Conservation (phyloP, 306 rosid genomes). For the Lotus japonicus region DNA sequence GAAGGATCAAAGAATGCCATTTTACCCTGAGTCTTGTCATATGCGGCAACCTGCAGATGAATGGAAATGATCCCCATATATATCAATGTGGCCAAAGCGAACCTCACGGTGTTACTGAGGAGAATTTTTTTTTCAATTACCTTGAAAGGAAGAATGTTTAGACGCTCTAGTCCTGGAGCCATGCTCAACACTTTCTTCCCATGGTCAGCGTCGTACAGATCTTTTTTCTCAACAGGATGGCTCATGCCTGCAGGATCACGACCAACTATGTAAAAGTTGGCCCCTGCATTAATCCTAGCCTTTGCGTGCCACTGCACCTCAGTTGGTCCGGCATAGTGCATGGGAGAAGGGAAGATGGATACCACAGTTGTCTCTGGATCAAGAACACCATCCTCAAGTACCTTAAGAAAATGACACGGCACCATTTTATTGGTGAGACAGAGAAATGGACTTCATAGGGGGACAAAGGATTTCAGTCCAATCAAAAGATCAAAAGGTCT, state of each 20-base stretch:
- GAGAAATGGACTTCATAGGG: neutral
- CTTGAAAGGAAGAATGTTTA: constrained; percentile 96
- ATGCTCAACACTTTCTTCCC: constrained; percentile 96
- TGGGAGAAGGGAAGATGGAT: constrained; percentile 98
- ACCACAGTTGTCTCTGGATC: constrained; percentile 98
- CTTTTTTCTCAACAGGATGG: constrained; percentile 87
- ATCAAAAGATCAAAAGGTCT: neutral
- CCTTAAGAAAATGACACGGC: constrained; percentile 31
- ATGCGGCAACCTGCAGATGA: constrained; percentile 86
- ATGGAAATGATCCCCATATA: constrained; percentile 8
- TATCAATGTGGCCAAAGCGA: neutral
- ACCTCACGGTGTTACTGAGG: neutral
- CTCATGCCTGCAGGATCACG: constrained; percentile 99
- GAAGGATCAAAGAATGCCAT: constrained; percentile 98
- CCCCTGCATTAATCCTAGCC: constrained; percentile 98
- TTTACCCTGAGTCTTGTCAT: constrained; percentile 86
- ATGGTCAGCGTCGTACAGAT: constrained; percentile 93
- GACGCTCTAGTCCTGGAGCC: constrained; percentile 98
- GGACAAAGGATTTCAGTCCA: no score
- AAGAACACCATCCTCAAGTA: constrained; percentile 97
- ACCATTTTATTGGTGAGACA: neutral
- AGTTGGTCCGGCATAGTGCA: constrained; percentile 99
- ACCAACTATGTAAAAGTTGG: constrained; percentile 96
- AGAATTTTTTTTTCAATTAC: constrained; percentile 31
- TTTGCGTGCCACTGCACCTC: constrained; percentile 99